Evolutionary conservation across 2,329 filamentous ascomycete species (phyloP).

Genomic region (Westerdykella ornata): DNA sequence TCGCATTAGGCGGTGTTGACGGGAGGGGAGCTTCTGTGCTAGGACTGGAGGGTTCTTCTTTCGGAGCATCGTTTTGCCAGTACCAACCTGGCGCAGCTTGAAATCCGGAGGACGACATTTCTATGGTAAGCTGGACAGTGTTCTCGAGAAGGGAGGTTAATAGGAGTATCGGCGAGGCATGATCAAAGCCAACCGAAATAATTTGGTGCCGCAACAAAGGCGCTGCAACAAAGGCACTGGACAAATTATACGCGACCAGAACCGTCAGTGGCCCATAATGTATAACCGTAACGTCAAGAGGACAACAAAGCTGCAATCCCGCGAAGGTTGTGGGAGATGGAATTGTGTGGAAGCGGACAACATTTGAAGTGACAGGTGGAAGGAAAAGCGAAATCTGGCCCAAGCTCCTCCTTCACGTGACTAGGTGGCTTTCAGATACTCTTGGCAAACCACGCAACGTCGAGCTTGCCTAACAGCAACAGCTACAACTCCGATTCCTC

Average conservation of each 20-base stretch:
- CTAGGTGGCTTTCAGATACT: slow-evolving; percentile 4
- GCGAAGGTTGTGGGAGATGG: neutral
- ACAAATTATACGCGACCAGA: neutral
- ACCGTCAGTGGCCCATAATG: neutral
- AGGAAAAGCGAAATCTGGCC: slow-evolving; percentile 3
- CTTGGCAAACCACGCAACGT: slow-evolving; percentile 10
- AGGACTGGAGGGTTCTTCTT: slow-evolving; percentile 17
- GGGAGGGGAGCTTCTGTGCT: slow-evolving; percentile 9
- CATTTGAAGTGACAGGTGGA: neutral
- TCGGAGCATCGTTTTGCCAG: slow-evolving; percentile 43
- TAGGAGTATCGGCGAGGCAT: neutral
- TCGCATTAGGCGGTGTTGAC: slow-evolving; percentile 9
- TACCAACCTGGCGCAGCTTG: slow-evolving; percentile 41
- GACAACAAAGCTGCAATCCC: neutral
- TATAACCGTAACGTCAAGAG: neutral
- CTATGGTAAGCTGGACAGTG: neutral
- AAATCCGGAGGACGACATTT: slow-evolving; percentile 41
- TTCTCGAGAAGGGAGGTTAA: neutral
- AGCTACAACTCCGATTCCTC: slow-evolving; percentile 28
- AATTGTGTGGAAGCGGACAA: neutral
- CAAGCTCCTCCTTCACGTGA: slow-evolving; percentile 15
- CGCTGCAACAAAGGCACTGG: neutral
- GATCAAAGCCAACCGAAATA: no score
- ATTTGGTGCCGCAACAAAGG: neutral
- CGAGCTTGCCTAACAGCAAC: slow-evolving; percentile 25